Evolutionary conservation across 441 rosid species (phyloP).

Genomic region (Erysimum cheiri): DNA sequence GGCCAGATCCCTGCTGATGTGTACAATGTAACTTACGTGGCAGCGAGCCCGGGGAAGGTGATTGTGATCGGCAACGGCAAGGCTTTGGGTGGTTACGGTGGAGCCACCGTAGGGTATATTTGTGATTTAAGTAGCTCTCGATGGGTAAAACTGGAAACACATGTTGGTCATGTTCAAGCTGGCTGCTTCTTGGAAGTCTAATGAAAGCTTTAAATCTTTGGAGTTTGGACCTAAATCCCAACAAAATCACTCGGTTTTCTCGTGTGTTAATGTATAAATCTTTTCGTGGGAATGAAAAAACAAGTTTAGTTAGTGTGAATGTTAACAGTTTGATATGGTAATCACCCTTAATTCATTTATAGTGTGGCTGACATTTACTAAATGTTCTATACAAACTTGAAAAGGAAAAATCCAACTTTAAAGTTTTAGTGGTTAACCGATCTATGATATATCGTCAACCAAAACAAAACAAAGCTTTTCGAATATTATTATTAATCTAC

Average conservation of each 20-base stretch:
- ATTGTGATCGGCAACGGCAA: conserved; percentile 61
- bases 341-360: background rate
- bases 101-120: conserved; percentile 45
- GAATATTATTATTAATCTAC: background rate
- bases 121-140: conserved; percentile 48
- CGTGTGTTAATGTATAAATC: conserved; percentile 3
- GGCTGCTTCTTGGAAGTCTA: conserved; percentile 63
- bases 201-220: background rate
- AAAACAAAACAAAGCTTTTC: background rate
- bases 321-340: background rate
- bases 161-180: conserved; percentile 60
- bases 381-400: background rate
- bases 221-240: conserved; percentile 31
- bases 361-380: conserved; percentile 1
- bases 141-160: conserved; percentile 54
- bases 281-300: background rate
- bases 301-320: background rate
- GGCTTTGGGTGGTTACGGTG: conserved; percentile 35
- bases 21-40: conserved; percentile 42
- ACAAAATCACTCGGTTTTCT: conserved; percentile 1
- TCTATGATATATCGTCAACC: background rate
- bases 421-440: background rate
- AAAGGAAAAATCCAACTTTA: background rate
- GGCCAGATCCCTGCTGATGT: conserved; percentile 58
- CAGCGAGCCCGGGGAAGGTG: conserved; percentile 48